Evolutionary conservation across 1,284 basidiomycete species (phyloP), one percentile per base, ranked within the genome.

Genomic region (Cutaneotrichosporon sp.): DNA sequence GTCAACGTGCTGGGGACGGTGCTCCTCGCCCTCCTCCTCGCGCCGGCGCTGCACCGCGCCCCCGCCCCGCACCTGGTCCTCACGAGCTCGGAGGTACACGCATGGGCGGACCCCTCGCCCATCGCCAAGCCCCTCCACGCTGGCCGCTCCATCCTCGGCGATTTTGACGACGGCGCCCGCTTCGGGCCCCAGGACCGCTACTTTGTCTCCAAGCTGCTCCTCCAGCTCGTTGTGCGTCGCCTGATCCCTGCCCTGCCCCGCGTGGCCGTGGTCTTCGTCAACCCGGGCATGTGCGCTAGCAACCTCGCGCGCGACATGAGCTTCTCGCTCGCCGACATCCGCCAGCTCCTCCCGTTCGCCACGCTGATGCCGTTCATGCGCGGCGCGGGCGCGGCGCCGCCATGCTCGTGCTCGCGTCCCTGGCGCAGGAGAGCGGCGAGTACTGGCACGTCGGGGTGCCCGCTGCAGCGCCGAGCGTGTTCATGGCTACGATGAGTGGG

Each of bases 151-250:
- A 58, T 69, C 25, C 10, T 67, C 13, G n/a, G 2, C 9, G 18
- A 42, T 9, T 55, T 59, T 38, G 64, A 69, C 54, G 60, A 66
- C 52, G 43, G 31, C 9, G 27, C 25, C 1, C 46, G 16, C 1
- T 69, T 59, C 36, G 43, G 38, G 20, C 61, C 47, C 33, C 27
- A 33, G 1, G 47, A 36, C 2, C 58, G 68, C 11, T 69, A 69
- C 43, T 64, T 54, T 20, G 43, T 61, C 36, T 66, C 68, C 36
- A 69, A 69, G 69, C 61, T 67, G 18, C 47, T 70, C 18, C 69
- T 70, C 18, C 67, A 68, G 34, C 65, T 70, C 54, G 14, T 66
- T 20, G 62, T 62, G 14, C 56, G 65, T 11, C 47, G 27, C 4
- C 60, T 68, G n/a, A 63, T 70, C 46, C 43, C 59, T 1, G 50